phyloP scores from a whole-genome alignment of 805 yeast genomes.

The Candida caryicola region DNA sequence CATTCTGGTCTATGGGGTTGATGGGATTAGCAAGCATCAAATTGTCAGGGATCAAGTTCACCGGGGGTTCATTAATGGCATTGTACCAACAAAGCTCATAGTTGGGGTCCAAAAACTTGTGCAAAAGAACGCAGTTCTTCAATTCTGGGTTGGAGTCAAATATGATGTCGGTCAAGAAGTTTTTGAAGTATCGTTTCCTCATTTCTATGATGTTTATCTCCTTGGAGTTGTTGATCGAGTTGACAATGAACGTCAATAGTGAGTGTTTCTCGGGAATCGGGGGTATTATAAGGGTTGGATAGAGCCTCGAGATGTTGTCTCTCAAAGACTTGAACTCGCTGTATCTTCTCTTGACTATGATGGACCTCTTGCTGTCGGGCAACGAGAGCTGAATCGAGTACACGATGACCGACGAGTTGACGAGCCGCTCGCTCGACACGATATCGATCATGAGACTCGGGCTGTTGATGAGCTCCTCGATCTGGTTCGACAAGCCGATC shows the following conservation, averaged over 20 bases:
- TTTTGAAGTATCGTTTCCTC: constrained; percentile 45
- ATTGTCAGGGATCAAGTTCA: constrained; percentile 45
- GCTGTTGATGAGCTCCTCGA: constrained; percentile 27
- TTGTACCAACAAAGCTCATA: constrained; percentile 51
- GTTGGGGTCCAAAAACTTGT: constrained; percentile 50
- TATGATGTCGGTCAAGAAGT: constrained; percentile 42
- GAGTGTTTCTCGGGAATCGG: constrained; percentile 50
- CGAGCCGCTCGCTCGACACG: constrained; percentile 33
- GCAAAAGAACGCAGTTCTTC: constrained; percentile 35
- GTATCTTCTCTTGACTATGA: constrained; percentile 41
- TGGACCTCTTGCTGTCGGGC: constrained; percentile 10
- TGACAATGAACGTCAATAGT: constrained; percentile 39
- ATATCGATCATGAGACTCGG: constrained; percentile 28
- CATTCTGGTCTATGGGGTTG: constrained; percentile 52
- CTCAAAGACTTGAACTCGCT: constrained; percentile 44
- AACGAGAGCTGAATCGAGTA: constrained; percentile 32
- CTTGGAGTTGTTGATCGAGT: constrained; percentile 36
- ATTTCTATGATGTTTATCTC: constrained; percentile 44
- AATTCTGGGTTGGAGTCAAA: constrained; percentile 29
- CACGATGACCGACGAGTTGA: constrained; percentile 36
- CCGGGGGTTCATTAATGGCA: constrained; percentile 47
- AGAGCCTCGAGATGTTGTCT: constrained; percentile 35
- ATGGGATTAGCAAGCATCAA: constrained; percentile 48
- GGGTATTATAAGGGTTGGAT: constrained; percentile 40
- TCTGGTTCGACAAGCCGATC: constrained; percentile 28